Evolutionary conservation across 805 yeast species (phyloP).

Genomic region (Isabelozyma pseudorhagii): DNA sequence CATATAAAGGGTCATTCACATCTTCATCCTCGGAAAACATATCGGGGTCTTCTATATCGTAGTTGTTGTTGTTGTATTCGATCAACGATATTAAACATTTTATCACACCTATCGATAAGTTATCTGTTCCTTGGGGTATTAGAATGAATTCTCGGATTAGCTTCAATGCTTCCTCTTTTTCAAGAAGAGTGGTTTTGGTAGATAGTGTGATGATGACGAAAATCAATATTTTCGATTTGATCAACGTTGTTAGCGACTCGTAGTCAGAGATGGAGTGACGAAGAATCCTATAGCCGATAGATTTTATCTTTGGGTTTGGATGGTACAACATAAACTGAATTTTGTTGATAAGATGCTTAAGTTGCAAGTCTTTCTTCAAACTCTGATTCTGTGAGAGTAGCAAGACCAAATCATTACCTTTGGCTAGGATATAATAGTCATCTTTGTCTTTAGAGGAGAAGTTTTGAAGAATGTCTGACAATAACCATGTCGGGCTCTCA

Average conservation of each 20-base stretch:
- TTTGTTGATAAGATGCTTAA: slow-evolving; percentile 53
- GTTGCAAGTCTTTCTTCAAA: slow-evolving; percentile 60
- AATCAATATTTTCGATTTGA: slow-evolving; percentile 55
- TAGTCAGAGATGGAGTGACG: slow-evolving; percentile 58
- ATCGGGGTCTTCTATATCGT: slow-evolving; percentile 2
- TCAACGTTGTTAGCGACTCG: slow-evolving; percentile 52
- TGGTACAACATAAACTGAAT: slow-evolving; percentile 61
- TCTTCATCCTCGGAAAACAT: slow-evolving; percentile 1
- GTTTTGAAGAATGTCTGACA: slow-evolving; percentile 59
- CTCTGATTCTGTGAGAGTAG: slow-evolving; percentile 56
- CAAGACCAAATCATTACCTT: slow-evolving; percentile 63
- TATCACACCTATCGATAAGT: slow-evolving; percentile 59
- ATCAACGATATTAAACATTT: slow-evolving; percentile 64
- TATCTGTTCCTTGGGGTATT: slow-evolving; percentile 46
- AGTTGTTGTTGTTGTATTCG: slow-evolving; percentile 35
- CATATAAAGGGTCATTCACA: not conserved
- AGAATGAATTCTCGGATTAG: slow-evolving; percentile 61
- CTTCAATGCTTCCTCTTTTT: slow-evolving; percentile 75
- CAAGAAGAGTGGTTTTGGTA: slow-evolving; percentile 50
- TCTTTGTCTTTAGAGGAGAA: slow-evolving; percentile 47
- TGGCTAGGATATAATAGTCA: slow-evolving; percentile 48
- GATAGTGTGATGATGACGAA: slow-evolving; percentile 64
- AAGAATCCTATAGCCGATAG: slow-evolving; percentile 73
- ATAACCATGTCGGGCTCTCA: slow-evolving; percentile 49
- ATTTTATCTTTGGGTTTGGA: slow-evolving; percentile 57